Conservation (phyloP, 176 grass and related monocot species). For the Oryza longistaminata region DNA sequence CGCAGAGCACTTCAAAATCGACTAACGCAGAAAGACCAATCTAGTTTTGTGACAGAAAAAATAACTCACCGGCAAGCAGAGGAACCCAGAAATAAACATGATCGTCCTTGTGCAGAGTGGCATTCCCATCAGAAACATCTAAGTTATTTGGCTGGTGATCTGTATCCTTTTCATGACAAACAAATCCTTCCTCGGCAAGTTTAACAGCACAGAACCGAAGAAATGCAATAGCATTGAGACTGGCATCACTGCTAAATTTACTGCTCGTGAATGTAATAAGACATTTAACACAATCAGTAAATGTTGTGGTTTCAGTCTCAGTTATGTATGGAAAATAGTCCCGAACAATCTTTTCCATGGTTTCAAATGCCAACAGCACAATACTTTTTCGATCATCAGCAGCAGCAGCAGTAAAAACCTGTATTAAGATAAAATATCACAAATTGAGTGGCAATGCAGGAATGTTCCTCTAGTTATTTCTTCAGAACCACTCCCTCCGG, state of each 20-base stretch:
- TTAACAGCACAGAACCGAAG: slow-evolving; percentile 97
- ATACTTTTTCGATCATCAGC: slow-evolving; percentile 96
- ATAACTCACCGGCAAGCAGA: slow-evolving; percentile 71
- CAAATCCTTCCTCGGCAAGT: slow-evolving; percentile 90
- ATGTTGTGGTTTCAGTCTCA: slow-evolving; percentile 95
- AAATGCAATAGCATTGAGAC: slow-evolving; percentile 99
- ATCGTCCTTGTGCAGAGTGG: slow-evolving; percentile 66
- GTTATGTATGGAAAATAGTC: slow-evolving; percentile 99
- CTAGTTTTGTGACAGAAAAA: slow-evolving; percentile 31
- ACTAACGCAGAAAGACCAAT: background rate
- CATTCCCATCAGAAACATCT: slow-evolving; percentile 59
- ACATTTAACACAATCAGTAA: slow-evolving; percentile 97
- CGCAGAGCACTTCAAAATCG: slow-evolving; percentile 25
- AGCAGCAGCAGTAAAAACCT: slow-evolving; percentile 91
- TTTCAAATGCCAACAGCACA: slow-evolving; percentile 95
- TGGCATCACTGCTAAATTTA: slow-evolving; percentile 97
- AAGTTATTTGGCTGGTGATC: slow-evolving; percentile 45
- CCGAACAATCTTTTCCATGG: slow-evolving; percentile 98
- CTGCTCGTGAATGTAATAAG: slow-evolving; percentile 97
- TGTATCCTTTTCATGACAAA: slow-evolving; percentile 59
- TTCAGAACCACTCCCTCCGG: background rate
- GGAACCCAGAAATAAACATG: slow-evolving; percentile 96
- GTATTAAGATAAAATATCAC: slow-evolving; percentile 24
- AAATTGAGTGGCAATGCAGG: slow-evolving; percentile 1
- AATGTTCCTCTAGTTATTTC: slow-evolving; percentile 11